Evolutionary conservation across 169 alveolate species (phyloP), one percentile per base, ranked within the genome.

Genomic region (Besnoitia besnoiti): DNA sequence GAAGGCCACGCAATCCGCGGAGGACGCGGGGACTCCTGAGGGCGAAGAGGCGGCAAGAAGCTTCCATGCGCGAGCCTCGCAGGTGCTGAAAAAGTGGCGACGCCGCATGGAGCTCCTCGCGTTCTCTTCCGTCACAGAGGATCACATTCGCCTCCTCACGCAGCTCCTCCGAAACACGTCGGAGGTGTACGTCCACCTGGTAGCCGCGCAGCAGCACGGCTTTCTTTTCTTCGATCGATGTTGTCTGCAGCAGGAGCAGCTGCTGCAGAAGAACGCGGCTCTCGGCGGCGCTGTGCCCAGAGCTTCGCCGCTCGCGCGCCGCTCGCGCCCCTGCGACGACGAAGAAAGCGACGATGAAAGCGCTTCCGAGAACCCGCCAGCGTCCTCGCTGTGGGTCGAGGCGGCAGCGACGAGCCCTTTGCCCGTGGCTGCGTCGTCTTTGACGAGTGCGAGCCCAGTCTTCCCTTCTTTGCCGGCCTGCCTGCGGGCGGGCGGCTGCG

Each of bases 51-150:
- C 30, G 37, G 39, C 80, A n/a, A 67, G 44, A n/a, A 21, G 42
- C 39, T n/a, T 67, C 42, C 80, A 67, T 19, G 3, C 80, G 44
- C 67, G 67, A 1, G 67, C 67, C 4, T 2, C 2, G 46, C 80
- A 42, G 1, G 14, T 67, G 42, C 47, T 67, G 21, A 67, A 35
- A 3, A 1, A 67, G 44, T 35, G 39, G 39, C 14, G 46, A 1
- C 80, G 80, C 3, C 80, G 80, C 4, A 35, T n/a, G n/a, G 80
- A 67, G 80, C 80, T 67, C 44, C 80, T 67, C 24, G 39, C 80
- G 12, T 67, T 67, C 44, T 33, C 80, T n/a, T 67, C 80, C 47
- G 12, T 67, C 44, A 67, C 80, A 67, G 80, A 67, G 7, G 80
- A 67, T 35, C 80, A 67, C n/a, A 35, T 67, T 30, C 80, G 42